phyloP scores from a whole-genome alignment of 2,329 filamentous ascomycete genomes.

The Diaporthe ilicicola region DNA sequence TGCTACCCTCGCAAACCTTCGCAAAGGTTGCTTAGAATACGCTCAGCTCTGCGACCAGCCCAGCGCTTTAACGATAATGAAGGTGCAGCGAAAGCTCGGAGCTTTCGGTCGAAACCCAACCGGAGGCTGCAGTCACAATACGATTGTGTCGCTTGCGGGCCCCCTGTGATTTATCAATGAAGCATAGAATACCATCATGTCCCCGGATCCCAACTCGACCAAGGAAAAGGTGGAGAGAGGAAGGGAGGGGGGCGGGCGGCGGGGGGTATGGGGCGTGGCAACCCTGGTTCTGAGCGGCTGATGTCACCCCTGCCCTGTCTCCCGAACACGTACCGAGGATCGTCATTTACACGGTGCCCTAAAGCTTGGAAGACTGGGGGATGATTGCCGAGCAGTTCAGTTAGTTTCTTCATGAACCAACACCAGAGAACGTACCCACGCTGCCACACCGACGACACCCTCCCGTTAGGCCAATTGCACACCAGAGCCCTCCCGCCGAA shows the following conservation, averaged over 20 bases:
- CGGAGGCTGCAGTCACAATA: neutral
- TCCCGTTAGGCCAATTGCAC: neutral
- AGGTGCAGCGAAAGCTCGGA: neutral
- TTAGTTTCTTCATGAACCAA: no score
- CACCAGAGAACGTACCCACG: neutral
- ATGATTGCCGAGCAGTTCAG: neutral
- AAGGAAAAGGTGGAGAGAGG: neutral
- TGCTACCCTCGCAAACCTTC: neutral
- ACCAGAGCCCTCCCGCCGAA: neutral
- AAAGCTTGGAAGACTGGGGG: slow-evolving; percentile 2
- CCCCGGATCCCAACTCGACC: no score
- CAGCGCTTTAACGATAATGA: neutral
- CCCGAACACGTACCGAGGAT: slow-evolving; percentile 10
- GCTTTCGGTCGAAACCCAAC: neutral
- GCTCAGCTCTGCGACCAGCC: neutral
- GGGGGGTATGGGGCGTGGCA: no score
- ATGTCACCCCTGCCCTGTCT: slow-evolving; percentile 13
- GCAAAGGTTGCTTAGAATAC: neutral
- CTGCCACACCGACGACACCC: neutral
- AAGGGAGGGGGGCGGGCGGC: neutral
- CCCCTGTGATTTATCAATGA: no score
- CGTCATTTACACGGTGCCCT: neutral
- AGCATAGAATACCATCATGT: no score
- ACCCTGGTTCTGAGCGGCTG: slow-evolving; percentile 9
- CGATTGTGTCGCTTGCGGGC: no score